Evolutionary conservation across 805 yeast genomes (phyloP), one percentile per base, ranked within the genome.

Genomic region (Metschnikowia hibisci): DNA sequence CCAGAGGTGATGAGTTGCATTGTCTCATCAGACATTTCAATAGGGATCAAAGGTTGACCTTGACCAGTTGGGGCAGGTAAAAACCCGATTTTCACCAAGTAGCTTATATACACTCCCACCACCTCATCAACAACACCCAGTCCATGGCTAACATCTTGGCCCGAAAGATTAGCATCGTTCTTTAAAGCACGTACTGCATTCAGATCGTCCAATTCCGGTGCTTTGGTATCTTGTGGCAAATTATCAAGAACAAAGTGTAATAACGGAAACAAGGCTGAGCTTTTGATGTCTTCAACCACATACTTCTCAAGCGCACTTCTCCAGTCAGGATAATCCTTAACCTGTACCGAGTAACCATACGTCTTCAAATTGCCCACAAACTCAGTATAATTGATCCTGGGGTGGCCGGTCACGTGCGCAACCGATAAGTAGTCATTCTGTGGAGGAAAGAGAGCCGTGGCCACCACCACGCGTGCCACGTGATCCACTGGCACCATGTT

Each of bases 401-500:
- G 99, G 56, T 93, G 98, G 18, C 91, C 95, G 5, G 98, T 93
- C n/a, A 93, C 97, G 34, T 93, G 99, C 2, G 88, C 89, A 32
- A 95, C 99, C 1, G 82, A 68, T 33, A 81, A 66, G 39, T 68
- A 73, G 12, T 69, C 69, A 16, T 64, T 54, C 31, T 58, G 56
- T 18, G 93, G 86, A 22, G 96, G 91, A 56, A 80, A 79, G 49
- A 93, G 73, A 0, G 96, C 84, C 22, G 93, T 69, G 2, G 98
- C 87, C 40, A 82, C 87, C 20, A 83, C 86, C 18, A 89, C 87
- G 36, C 95, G 77, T 1, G 99, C 98, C 52, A 93, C 99, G 58
- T 93, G 99, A 56, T 95, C 97, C 34, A 93, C 99, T 3, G 99
- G 99, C 16, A 88, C 97, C 85, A 90, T 88, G 66, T 93, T 93